A percentile compares a stretch with the other conserved stretches of the same genome.
phyloP scores from a whole-genome alignment of 2,329 filamentous ascomycete species.

The Colletotrichum melonis region DNA sequence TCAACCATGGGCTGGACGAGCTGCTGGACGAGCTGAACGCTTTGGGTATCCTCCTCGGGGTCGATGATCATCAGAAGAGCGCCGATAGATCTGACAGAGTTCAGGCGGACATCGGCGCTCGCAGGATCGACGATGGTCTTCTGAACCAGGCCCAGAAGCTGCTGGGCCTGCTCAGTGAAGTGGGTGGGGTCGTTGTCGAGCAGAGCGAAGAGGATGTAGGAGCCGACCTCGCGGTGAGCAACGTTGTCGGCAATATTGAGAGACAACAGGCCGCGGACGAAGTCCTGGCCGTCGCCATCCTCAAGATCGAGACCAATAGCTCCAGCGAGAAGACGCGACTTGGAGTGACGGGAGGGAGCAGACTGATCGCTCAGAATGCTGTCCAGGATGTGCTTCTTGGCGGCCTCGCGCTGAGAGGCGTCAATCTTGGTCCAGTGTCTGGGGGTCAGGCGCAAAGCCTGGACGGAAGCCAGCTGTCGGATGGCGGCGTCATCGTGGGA shows the following conservation, averaged over 20 bases:
- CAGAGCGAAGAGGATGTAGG: slow-evolving; percentile 93
- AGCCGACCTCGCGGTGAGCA: slow-evolving; percentile 86
- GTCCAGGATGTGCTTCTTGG: slow-evolving; percentile 86
- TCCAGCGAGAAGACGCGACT: slow-evolving; percentile 87
- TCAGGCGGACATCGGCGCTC: slow-evolving; percentile 92
- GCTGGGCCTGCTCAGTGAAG: slow-evolving; percentile 83
- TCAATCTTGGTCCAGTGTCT: slow-evolving; percentile 88
- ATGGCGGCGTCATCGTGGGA: slow-evolving; percentile 79
- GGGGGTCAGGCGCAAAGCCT: slow-evolving; percentile 82
- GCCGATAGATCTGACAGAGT: slow-evolving; percentile 91
- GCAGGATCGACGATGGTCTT: slow-evolving; percentile 91
- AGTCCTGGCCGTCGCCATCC: slow-evolving; percentile 80
- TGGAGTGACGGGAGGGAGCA: slow-evolving; percentile 83
- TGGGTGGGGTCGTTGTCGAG: slow-evolving; percentile 88
- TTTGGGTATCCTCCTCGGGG: slow-evolving; percentile 82
- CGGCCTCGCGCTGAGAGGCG: slow-evolving; percentile 80
- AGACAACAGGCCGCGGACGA: slow-evolving; percentile 82
- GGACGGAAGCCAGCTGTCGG: slow-evolving; percentile 91
- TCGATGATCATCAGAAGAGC: slow-evolving; percentile 89
- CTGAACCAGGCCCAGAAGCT: slow-evolving; percentile 85
- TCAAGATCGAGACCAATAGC: slow-evolving; percentile 86
- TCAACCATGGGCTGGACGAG: slow-evolving; percentile 90
- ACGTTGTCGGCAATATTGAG: slow-evolving; percentile 81
- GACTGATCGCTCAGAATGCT: slow-evolving; percentile 84
- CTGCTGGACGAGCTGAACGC: slow-evolving; percentile 79